Base-by-base conservation (phyloP, 768 basidiomycete species). In the Serendipita sp. region DNA sequence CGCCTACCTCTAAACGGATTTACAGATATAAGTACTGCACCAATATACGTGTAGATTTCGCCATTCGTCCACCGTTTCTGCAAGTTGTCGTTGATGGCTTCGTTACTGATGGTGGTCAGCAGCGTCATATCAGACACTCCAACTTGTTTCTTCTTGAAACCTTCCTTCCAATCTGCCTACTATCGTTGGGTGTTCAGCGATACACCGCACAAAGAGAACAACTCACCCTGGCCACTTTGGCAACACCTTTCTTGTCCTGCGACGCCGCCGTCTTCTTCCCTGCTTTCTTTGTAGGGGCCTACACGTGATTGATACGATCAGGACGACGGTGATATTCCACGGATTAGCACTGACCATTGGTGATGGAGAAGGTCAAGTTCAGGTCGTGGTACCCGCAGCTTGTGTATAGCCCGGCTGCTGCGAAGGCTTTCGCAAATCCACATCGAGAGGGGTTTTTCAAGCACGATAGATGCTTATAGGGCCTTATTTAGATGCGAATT, bases 41-140 rank as follows among this genome's bases (percentile, higher is more conserved):
- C 96, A 75, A 99, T 98, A 74, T 98, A 99, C 5, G 96, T 98
- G 74, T 99, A 99, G 70, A 99, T 99, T 76, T 99, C 96, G 64
- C 79, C 88, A 70, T 86, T 93, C 66, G 83, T 86, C 88, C 91
- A 98, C 68, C 96, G 84, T 76, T 95, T 93, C 81, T 96, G 86
- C 67, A 99, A 80, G 74, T 99, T 99, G 63, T 96, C 92, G 74
- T 99, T 98, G 82, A 99, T 85, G 69, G 85, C 86, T 71, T 98
- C 95, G 74, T 99, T 96, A 74, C 89, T 92, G 79, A 98, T 97
- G 60, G 91, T 95, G 28, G 90, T 89, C 65, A 99, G 78, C 67
- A 99, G 78, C 7, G 96, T 99, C 96, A 99, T 99, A 80, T 99
- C 96, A 47, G 91, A 86, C 65, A 99, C 95, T 64, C 96, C 96